Conservation (phyloP, 345 rosid species). For the Pistacia vera region DNA sequence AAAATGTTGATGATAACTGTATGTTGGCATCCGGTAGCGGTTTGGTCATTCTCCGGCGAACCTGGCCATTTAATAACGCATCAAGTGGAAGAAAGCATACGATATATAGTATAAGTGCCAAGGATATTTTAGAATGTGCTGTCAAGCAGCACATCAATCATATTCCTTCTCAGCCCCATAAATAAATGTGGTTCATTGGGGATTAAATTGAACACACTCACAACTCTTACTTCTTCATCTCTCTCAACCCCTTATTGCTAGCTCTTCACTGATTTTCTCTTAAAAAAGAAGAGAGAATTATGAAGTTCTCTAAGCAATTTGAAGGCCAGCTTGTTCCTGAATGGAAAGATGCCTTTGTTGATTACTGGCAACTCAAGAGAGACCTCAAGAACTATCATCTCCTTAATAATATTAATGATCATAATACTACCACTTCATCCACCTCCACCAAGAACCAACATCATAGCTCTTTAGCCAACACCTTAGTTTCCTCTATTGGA, state of each 20-base stretch:
- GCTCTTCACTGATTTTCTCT: constrained; percentile 16
- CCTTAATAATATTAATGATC: constrained; percentile 18
- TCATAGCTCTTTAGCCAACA: constrained; percentile 27
- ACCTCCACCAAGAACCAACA: constrained; percentile 16
- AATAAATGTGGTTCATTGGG: constrained; percentile 35
- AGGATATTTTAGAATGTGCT: constrained; percentile 73
- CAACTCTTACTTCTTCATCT: constrained; percentile 11
- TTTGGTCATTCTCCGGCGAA: constrained; percentile 45
- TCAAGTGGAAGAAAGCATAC: constrained; percentile 72
- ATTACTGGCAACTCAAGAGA: constrained; percentile 89
- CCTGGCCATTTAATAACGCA: constrained; percentile 14
- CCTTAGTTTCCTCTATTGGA: constrained; percentile 48
- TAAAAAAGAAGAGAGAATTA: constrained; percentile 44
- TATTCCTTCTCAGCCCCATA: constrained; percentile 47
- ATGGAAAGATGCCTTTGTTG: constrained; percentile 98
- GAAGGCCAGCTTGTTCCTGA: constrained; percentile 96
- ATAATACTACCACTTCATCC: constrained; percentile 10
- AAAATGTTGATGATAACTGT: constrained; percentile 19
- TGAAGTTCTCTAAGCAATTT: constrained; percentile 87
- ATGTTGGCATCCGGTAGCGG: constrained; percentile 27
- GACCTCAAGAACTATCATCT: constrained; percentile 66
- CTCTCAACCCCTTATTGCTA: too few relatives aligned
- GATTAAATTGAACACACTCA: constrained; percentile 44
- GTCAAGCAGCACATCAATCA: constrained; percentile 41
- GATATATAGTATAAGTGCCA: constrained; percentile 33